Conservation (phyloP, 2,329 filamentous ascomycete genomes). For the Aspergillus aculeatinus region DNA sequence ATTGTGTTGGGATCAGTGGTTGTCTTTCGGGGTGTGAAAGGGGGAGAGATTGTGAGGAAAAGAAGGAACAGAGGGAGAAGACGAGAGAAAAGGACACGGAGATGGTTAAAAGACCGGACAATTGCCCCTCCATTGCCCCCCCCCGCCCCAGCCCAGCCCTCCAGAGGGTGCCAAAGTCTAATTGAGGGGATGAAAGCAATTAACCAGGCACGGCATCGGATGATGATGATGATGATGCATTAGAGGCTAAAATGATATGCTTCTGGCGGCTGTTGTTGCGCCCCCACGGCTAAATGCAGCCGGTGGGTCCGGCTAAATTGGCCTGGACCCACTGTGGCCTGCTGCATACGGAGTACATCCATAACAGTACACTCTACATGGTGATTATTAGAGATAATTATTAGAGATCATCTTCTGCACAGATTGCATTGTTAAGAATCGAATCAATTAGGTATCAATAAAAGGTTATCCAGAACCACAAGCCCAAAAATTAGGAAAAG, state of each 20-base stretch:
- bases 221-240: neutral
- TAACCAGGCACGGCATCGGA: neutral
- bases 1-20: conserved; percentile 8
- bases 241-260: conserved; percentile 13
- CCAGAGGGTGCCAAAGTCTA: neutral
- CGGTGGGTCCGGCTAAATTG: conserved; percentile 1
- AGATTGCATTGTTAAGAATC: neutral
- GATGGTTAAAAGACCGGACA: conserved; percentile 4
- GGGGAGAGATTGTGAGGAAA: conserved; percentile 1
- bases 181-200: neutral
- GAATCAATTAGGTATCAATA: neutral
- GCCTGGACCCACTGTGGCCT: neutral
- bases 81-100: neutral
- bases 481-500: too few relatives aligned
- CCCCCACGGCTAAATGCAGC: conserved; percentile 9
- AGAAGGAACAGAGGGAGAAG: neutral
- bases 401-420: too few relatives aligned
- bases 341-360: neutral
- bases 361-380: too few relatives aligned
- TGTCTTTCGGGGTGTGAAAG: neutral
- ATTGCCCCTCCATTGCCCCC: neutral
- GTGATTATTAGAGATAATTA: too few relatives aligned
- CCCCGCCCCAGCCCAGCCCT: neutral
- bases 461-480: neutral
- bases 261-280: neutral